Conservation (phyloP, 768 basidiomycete species). For the Lepiota subincarnata region DNA sequence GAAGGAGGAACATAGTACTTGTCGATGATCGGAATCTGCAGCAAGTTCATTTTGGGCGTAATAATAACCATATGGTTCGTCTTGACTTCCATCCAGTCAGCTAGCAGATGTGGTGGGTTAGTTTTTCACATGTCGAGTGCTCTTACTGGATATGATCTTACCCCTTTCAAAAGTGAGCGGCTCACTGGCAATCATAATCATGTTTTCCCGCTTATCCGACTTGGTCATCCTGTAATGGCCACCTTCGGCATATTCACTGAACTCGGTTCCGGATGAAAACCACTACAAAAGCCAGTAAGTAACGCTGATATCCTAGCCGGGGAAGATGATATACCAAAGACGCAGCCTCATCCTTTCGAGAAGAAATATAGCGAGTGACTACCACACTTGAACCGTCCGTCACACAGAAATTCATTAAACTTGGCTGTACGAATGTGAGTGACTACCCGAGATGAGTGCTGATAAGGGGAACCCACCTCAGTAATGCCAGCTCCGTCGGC, state of each 20-base stretch:
- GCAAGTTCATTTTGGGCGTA: slow-evolving; percentile 91
- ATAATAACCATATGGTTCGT: slow-evolving; percentile 95
- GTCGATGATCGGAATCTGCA: slow-evolving; percentile 93
- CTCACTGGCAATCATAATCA: slow-evolving; percentile 93
- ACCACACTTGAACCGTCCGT: slow-evolving; percentile 94
- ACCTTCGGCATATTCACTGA: slow-evolving; percentile 84
- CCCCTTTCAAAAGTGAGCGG: slow-evolving; percentile 96
- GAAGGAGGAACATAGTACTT: slow-evolving; percentile 88
- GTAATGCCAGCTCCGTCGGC: slow-evolving; percentile 68
- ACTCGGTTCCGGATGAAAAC: slow-evolving; percentile 94
- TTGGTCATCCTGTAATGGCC: slow-evolving; percentile 96
- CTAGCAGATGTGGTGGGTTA: slow-evolving; percentile 27
- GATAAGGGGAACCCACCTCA: slow-evolving; percentile 46
- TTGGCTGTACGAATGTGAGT: slow-evolving; percentile 48
- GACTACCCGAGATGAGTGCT: neutral
- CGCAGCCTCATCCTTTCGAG: slow-evolving; percentile 86
- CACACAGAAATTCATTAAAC: slow-evolving; percentile 92
- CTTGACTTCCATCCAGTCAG: slow-evolving; percentile 99
- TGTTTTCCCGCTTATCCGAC: slow-evolving; percentile 91
- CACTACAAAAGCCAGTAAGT: slow-evolving; percentile 43
- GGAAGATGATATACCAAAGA: slow-evolving; percentile 56
- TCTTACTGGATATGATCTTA: slow-evolving; percentile 19
- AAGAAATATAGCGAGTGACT: slow-evolving; percentile 93
- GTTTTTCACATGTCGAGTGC: neutral
- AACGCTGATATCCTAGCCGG: neutral